These are phyloP conservation scores for Agroathelia rolfsii DNA, from an alignment of 1,284 basidiomycete genomes.

Conservation along the genomic window DNA sequence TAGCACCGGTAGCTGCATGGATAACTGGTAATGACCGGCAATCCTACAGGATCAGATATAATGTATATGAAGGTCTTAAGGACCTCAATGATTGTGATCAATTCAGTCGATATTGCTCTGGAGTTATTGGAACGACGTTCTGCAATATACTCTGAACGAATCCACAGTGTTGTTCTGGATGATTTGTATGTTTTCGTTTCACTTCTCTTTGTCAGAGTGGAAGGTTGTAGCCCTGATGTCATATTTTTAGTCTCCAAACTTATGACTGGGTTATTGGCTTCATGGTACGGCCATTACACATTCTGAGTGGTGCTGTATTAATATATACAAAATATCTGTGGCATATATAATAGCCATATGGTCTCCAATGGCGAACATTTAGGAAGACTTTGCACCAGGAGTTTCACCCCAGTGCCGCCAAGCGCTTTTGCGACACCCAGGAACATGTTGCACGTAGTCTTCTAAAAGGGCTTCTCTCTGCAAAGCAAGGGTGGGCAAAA, in stretches of 20 bases:
- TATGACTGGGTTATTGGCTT: too few species aligned
- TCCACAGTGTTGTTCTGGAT: too few species aligned
- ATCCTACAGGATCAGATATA: constrained; percentile 29
- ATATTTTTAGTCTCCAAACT: too few species aligned
- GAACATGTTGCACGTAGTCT: constrained; percentile 14
- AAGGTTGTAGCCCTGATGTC: too few species aligned
- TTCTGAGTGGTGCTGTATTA: too few species aligned
- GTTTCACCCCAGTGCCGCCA: constrained; percentile 14
- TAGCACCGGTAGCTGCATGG: too few species aligned
- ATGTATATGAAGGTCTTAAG: constrained; percentile 26
- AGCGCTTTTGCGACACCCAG: constrained; percentile 12
- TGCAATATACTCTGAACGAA: constrained; percentile 30
- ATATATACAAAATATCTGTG: too few species aligned
- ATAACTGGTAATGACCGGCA: too few species aligned
- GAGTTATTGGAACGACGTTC: constrained; percentile 32
- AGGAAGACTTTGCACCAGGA: constrained; percentile 16
- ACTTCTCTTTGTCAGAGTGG: too few species aligned
- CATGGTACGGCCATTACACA: too few species aligned
- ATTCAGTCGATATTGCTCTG: constrained; percentile 22
- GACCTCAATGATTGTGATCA: constrained; percentile 27
- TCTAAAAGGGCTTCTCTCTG: constrained; percentile 16
- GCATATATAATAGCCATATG: too few species aligned
- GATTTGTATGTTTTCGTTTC: too few species aligned
- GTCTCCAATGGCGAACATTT: constrained; percentile 13
- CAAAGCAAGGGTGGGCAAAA: constrained; percentile 16